Percentiles rank a stretch among this genome's conserved stretches.
phyloP scores from a whole-genome alignment of 192 early-diverging fungal species.

The Paraglomus brasilianum region DNA sequence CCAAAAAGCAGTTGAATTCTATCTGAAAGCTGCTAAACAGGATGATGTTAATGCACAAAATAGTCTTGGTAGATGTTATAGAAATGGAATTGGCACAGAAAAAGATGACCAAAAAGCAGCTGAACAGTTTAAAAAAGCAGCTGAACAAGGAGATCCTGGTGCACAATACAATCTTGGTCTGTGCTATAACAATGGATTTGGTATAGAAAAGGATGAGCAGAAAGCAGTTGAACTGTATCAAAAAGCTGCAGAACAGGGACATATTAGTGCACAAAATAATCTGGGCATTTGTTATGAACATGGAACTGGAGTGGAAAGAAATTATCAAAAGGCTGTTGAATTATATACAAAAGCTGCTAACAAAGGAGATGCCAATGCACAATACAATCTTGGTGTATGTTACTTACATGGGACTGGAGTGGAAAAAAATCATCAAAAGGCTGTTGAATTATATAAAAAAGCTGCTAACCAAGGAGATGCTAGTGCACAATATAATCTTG shows the following conservation, averaged over 20 bases:
- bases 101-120: conserved; percentile 51
- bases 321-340: conserved; percentile 50
- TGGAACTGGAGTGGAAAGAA: conserved; percentile 52
- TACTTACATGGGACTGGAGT: conserved; percentile 62
- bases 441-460: conserved; percentile 62
- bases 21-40: conserved; percentile 50
- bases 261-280: conserved; percentile 68
- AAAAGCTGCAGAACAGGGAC: conserved; percentile 51
- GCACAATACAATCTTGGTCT: conserved; percentile 78
- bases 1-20: conserved; percentile 60
- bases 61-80: conserved; percentile 78
- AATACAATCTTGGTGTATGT: conserved; percentile 58
- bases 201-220: conserved; percentile 50
- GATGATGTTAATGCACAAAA: conserved; percentile 63
- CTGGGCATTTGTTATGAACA: conserved; percentile 70
- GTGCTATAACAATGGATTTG: conserved; percentile 75
- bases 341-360: conserved; percentile 59
- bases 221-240: conserved; percentile 53
- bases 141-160: conserved; percentile 56
- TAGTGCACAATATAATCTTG: conserved; percentile 77
- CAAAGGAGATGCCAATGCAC: conserved; percentile 56
- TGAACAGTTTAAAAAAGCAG: conserved; percentile 62
- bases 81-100: conserved; percentile 58
- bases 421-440: conserved; percentile 42
- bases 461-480: conserved; percentile 70